Base-by-base conservation (phyloP, 2,329 filamentous ascomycete genomes). In the Sporothrix dimorphospora region DNA sequence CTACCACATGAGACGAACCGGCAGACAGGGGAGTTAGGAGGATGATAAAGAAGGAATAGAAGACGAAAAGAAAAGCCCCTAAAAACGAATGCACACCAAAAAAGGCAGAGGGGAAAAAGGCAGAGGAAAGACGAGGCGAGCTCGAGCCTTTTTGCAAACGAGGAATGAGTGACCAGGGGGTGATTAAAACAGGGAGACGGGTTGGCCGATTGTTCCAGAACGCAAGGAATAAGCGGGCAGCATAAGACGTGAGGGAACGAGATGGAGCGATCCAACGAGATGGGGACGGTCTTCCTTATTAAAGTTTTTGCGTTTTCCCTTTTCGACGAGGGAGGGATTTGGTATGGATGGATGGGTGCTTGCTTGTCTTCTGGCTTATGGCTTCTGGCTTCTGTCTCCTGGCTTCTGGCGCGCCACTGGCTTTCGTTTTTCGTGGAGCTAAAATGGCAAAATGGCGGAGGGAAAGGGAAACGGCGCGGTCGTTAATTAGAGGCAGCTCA, bases 181-280 rank as follows among this genome's bases (percentile, higher is more conserved):
- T 67, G 42, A 67, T 34, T 67, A 67, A 51, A 66, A 40, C 59
- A 69, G 49, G 66, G 47, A 69, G 66, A n/a, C 66, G 47, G 66
- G 49, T 69, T 14, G 66, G 45, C 66, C 66, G 66, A 55, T 69
- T 69, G 66, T 69, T 69, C 66, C 66, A 69, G 66, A 69, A 69
- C 24, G 45, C 45, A 67, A 67, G 45, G 24, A 67, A 67, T 24
- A 45, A 34, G 45, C 59, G 38, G 59, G 27, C 16, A 27, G 59
- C 59, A 21, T 27, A 27, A 65, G 59, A 45, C 38, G n/a, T 45
- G 40, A 45, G 38, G 21, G 21, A 19, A 45, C 38, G n/a, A 45
- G 59, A 65, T 65, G 59, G 59, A 27, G 59, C 38, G n/a, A n/a
- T 45, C 59, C 38, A 24, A 12, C 59, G 38, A 65, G 21, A 45